Base-by-base conservation (phyloP, 495 filamentous ascomycete species). In the Xylaria bambusicola region DNA sequence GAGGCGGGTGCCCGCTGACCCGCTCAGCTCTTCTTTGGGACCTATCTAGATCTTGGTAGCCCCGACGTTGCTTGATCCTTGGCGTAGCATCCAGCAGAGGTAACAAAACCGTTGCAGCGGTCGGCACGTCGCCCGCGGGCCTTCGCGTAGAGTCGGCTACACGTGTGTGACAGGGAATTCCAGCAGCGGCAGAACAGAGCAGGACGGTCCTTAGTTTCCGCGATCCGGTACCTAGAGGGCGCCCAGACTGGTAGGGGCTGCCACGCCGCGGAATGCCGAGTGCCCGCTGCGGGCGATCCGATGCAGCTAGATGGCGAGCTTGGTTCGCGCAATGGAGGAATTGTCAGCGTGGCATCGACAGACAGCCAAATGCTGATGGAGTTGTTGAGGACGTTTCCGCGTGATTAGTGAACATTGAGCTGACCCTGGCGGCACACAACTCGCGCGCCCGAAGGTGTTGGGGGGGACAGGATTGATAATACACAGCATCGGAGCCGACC, bases 401-500 rank as follows among this genome's bases (percentile, higher is more conserved):
- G 8, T 51, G 56, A 58, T 58, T 58, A 58, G 36, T 58, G 24
- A 58, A 42, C 56, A 51, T 21, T 29, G 24, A 35, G 23, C 55
- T 50, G 24, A 40, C 36, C 12, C n/a, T 50, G 18, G 45, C 3
- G 20, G 44, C 6, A 23, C 17, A 45, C 13, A 1, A 21, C 21
- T 45, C 40, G 26, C 49, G 49, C n/a, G 20, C 23, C 27, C 24
- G 40, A 3, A 6, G 40, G 17, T 33, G 38, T 4, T 20, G 52
- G 53, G 31, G 40, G 41, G 26, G 17, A 38, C 29, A 33, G 40
- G 41, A 23, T 47, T 56, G 41, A 35, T 56, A 46, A 46, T 35
- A 35, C 40, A 36, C 52, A 23, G 26, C 27, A 27, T 46, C 2
- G 41, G 40, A n/a, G n/a, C 40, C 52, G 38, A 18, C n/a, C 6